Evolutionary conservation across 345 rosid genomes (phyloP).

Genomic region (Arabidopsis arenosa): DNA sequence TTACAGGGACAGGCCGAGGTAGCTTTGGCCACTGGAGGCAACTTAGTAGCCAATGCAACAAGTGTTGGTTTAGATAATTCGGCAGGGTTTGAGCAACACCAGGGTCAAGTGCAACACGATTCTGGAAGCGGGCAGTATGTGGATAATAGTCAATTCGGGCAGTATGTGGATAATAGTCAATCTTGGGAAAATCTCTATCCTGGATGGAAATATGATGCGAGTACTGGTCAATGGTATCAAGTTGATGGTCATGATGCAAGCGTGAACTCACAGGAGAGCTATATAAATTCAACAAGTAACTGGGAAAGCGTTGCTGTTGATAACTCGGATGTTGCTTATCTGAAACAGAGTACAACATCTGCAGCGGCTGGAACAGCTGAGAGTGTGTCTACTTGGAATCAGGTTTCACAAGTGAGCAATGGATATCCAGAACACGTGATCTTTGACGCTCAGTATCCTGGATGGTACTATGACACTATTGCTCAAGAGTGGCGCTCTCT

Average conservation of each 20-base stretch:
- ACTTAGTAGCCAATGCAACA: slow-evolving; percentile 28
- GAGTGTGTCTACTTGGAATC: slow-evolving; percentile 69
- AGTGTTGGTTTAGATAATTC: slow-evolving; percentile 48
- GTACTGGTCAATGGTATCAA: slow-evolving; percentile 85
- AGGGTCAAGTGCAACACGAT: slow-evolving; percentile 38
- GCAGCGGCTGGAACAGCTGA: slow-evolving; percentile 57
- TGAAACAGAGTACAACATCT: slow-evolving; percentile 69
- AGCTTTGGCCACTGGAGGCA: slow-evolving; percentile 35
- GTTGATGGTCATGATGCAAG: slow-evolving; percentile 53
- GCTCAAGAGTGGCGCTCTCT: slow-evolving; percentile 71
- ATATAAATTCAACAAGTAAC: slow-evolving; percentile 45
- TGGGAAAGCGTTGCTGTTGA: slow-evolving; percentile 53
- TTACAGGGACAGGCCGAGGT: slow-evolving; percentile 51
- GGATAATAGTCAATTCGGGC: slow-evolving; percentile 58
- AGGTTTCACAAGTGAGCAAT: slow-evolving; percentile 64
- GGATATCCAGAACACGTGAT: slow-evolving; percentile 90
- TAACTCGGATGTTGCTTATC: slow-evolving; percentile 60
- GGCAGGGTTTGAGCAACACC: slow-evolving; percentile 29
- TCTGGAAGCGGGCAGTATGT: slow-evolving; percentile 56
- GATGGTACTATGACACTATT: slow-evolving; percentile 87
- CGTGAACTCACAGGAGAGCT: slow-evolving; percentile 48
- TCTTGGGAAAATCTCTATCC: slow-evolving; percentile 88
- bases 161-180: slow-evolving; percentile 59
- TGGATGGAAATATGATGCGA: slow-evolving; percentile 84
- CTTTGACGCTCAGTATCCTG: slow-evolving; percentile 92